phyloP scores from a whole-genome alignment of 78 protist species.

The Cavenderia fasciculata region DNA sequence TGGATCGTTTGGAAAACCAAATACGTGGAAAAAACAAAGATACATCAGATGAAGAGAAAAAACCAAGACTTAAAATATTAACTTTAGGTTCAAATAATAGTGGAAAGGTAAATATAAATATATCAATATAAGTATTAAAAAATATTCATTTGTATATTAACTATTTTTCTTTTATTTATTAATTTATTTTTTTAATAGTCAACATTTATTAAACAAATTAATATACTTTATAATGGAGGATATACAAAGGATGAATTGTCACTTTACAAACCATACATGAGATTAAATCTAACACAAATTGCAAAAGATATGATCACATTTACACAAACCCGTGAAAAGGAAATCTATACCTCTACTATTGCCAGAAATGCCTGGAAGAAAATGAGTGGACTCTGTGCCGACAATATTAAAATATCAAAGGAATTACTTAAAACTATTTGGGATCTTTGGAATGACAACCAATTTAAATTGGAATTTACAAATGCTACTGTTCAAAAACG shows the following conservation, averaged over 20 bases:
- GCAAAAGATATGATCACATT: conserved; percentile 28
- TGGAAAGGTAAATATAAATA: conserved; percentile 7
- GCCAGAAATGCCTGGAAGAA: conserved; percentile 21
- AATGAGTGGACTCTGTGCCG: background rate
- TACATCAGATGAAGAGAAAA: too few species aligned
- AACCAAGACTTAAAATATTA: background rate
- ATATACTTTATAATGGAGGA: conserved; percentile 15
- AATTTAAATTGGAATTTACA: background rate
- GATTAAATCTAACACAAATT: background rate
- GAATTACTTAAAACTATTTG: conserved; percentile 8
- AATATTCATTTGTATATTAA: background rate
- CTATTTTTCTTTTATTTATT: background rate
- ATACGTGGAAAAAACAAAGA: too few species aligned
- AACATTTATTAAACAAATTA: background rate
- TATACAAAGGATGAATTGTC: background rate
- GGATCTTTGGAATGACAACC: conserved; percentile 11
- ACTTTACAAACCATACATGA: conserved; percentile 7
- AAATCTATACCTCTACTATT: background rate
- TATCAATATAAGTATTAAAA: background rate
- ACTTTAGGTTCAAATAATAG: background rate
- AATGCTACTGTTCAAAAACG: background rate
- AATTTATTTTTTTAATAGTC: background rate
- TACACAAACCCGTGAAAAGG: background rate
- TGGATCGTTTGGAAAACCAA: too few species aligned
- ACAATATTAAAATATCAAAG: background rate